Base-by-base conservation (phyloP, 257 asterid species). In the Solanum virginianum region DNA sequence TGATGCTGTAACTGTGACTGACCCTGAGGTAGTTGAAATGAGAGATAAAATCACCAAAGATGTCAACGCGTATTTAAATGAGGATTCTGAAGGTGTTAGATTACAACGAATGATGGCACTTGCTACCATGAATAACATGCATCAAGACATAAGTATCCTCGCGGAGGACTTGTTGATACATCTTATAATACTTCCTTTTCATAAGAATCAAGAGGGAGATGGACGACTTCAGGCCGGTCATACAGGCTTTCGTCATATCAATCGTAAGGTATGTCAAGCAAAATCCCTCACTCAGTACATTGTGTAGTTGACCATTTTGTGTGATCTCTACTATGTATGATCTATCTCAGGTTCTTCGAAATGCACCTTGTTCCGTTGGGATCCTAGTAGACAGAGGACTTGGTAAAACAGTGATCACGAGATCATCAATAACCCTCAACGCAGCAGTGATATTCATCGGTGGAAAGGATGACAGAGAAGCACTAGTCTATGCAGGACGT, bases 391-490 rank as follows among this genome's bases (percentile, higher is more conserved):
- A 96, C 83, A 91, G 98, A 1, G 98, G 98, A 11, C 95, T 96
- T 4, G 99, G 98, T 8, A 15, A 89, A n/a, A 79, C 90, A 22
- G 84, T 69, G 18, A 70, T 96, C 41, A 82, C 97, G 11, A 87
- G 93, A 88, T 82, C 94, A 65, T 1, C 92, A n/a, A 57, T 88
- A 22, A 85, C 94, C 80, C 93, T 95, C 68, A 90, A 90, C 12
- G 98, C 96, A 11, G 98, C 98, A 1, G 96, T 96, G 39, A 95
- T 96, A 36, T 96, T 96, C 91, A 96, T 96, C 0, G 99, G 99
- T 0, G 99, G 98, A 8, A 95, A 94, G 84, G 98, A 96, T 7
- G 98, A 96, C 80, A 87, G 98, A 0, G 99, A 96, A 89, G 98
- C 99, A 0, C 88, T 96, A 3, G 89, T 92, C 47, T 96, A 91